These are phyloP conservation scores for Colletotrichum incanum DNA, from an alignment of 2,329 filamentous ascomycete genomes.

Conservation along the genomic window DNA sequence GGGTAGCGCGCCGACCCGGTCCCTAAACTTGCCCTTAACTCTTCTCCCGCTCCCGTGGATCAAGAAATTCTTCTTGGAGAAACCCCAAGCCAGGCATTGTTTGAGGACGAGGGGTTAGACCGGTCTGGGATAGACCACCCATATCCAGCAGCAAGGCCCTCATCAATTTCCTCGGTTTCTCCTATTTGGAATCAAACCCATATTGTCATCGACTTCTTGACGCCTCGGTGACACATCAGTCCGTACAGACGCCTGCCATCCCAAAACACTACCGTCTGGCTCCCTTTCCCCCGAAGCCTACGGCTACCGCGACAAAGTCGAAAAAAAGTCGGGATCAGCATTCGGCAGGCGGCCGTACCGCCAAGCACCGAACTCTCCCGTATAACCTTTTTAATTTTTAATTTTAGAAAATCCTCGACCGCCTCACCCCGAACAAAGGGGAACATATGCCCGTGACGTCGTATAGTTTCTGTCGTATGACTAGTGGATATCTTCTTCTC, in stretches of 20 bases:
- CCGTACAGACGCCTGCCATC: neutral
- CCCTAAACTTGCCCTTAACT: conserved; percentile 3
- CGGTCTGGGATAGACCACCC: neutral
- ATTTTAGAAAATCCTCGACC: conserved; percentile 32
- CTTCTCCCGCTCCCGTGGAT: neutral
- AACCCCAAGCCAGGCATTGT: neutral
- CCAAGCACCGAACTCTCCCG: conserved; percentile 12
- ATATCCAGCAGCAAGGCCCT: neutral
- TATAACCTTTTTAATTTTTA: neutral
- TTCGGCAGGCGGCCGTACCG: neutral
- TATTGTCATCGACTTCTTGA: too few relatives aligned
- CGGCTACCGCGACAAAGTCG: conserved; percentile 6
- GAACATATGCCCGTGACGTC: conserved; percentile 24
- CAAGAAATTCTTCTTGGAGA: neutral
- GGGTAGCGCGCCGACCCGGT: conserved; percentile 16
- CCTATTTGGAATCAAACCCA: neutral
- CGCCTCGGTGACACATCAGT: neutral
- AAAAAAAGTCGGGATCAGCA: neutral
- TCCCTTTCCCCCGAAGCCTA: neutral
- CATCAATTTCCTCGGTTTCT: neutral
- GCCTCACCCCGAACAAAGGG: conserved; percentile 24
- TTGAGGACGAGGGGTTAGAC: neutral
- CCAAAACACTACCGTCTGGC: neutral
- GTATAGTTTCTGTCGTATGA: conserved; percentile 38
- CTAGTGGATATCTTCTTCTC: conserved; percentile 18